Conservation (phyloP, 345 rosid genomes). For the Salix brachista region DNA sequence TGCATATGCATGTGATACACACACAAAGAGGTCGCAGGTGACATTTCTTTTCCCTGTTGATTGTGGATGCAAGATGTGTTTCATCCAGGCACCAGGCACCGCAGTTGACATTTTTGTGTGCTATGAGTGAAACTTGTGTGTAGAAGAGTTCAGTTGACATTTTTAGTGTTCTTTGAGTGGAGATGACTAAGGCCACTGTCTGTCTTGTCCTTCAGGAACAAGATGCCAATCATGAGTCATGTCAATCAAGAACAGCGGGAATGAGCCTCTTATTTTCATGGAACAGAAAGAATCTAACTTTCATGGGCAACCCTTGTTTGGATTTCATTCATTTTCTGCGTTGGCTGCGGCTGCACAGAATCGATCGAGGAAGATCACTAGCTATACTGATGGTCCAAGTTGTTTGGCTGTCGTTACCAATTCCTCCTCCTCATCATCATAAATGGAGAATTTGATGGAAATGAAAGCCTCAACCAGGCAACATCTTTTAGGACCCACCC, state of each 20-base stretch:
- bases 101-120: conserved; percentile 1
- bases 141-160: neutral
- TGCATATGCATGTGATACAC: neutral
- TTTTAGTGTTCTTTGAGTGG: neutral
- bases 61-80: neutral
- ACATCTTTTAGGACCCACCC: neutral
- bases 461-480: neutral
- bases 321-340: neutral
- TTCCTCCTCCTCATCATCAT: neutral
- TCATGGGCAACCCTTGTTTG: neutral
- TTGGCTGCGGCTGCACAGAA: neutral
- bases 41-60: neutral
- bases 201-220: neutral
- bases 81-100: neutral
- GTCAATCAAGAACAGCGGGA: neutral
- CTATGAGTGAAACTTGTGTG: neutral
- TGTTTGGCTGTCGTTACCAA: neutral
- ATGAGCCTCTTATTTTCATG: too few relatives aligned
- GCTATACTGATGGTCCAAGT: neutral
- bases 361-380: neutral
- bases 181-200: neutral
- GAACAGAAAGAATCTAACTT: neutral
- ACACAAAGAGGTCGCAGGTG: neutral
- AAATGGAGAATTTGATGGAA: neutral
- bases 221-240: neutral